A percentile compares a stretch with the other conserved stretches of the same genome.
Conservation (phyloP, 345 rosid genomes). For the Rhizophora apiculata region DNA sequence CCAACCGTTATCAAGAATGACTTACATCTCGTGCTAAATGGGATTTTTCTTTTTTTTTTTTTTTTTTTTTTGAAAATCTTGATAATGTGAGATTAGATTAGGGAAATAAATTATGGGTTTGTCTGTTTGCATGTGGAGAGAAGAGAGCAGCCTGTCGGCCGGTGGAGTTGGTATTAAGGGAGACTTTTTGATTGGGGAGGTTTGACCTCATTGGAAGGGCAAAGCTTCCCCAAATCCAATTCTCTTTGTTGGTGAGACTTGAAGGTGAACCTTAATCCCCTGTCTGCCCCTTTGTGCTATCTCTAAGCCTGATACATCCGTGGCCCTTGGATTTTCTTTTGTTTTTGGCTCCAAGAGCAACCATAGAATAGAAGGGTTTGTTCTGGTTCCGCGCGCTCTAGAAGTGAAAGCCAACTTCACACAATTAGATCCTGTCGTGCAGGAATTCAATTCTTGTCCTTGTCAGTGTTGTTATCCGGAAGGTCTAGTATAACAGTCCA, state of each 20-base stretch:
- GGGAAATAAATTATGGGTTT: background rate
- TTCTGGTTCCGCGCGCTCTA: background rate
- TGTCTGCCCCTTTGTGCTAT: background rate
- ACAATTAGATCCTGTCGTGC: background rate
- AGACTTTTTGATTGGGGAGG: slow-evolving; percentile 20
- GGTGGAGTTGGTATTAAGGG: slow-evolving; percentile 13
- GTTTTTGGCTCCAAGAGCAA: background rate
- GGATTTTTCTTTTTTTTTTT: too few species aligned
- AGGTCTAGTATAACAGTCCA: too few species aligned
- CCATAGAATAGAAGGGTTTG: background rate
- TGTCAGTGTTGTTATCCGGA: too few species aligned
- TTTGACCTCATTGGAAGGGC: slow-evolving; percentile 46
- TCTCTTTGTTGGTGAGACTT: slow-evolving; percentile 10
- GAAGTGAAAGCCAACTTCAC: background rate
- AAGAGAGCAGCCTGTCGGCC: slow-evolving; percentile 32
- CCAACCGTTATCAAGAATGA: too few species aligned
- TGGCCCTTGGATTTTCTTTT: slow-evolving; percentile 23
- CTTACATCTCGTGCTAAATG: too few species aligned
- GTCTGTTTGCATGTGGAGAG: slow-evolving; percentile 19
- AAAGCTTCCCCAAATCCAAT: background rate
- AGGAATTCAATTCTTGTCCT: background rate
- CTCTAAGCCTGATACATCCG: background rate
- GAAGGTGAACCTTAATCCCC: slow-evolving; percentile 4
- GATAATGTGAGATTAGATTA: background rate
- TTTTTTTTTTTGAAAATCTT: too few species aligned